Conservation (phyloP, 2,329 filamentous ascomycete genomes). For the Corinectria fuckeliana region DNA sequence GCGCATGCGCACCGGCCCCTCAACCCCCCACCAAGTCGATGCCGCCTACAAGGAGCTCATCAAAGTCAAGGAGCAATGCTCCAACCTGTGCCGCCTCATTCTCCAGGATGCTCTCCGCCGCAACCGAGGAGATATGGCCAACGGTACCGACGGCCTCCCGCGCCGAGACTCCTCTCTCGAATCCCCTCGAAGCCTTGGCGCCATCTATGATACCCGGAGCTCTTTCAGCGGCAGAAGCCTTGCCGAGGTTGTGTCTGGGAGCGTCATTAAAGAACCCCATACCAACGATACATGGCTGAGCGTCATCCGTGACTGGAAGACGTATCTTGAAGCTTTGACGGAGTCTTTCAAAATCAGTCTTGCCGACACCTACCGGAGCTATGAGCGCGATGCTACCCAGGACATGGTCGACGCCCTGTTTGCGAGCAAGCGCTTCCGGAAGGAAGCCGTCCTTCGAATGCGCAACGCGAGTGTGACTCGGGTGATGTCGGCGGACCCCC, state of each 20-base stretch:
- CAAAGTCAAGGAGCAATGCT: slow-evolving; percentile 49
- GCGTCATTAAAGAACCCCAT: slow-evolving; percentile 30
- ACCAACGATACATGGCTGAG: slow-evolving; percentile 45
- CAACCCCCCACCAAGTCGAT: slow-evolving; percentile 48
- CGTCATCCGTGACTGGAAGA: slow-evolving; percentile 54
- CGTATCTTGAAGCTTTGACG: slow-evolving; percentile 49
- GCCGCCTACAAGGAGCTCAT: slow-evolving; percentile 52
- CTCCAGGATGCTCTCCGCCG: slow-evolving; percentile 49
- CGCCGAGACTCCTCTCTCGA: slow-evolving; percentile 43
- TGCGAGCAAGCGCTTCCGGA: slow-evolving; percentile 49
- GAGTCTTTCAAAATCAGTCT: slow-evolving; percentile 51
- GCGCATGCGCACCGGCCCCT: slow-evolving; percentile 44
- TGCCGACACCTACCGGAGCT: slow-evolving; percentile 52
- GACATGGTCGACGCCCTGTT: slow-evolving; percentile 53
- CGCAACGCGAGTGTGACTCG: slow-evolving; percentile 52
- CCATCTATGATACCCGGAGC: slow-evolving; percentile 44
- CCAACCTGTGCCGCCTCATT: slow-evolving; percentile 49
- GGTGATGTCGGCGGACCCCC: slow-evolving; percentile 51
- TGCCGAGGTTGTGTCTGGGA: slow-evolving; percentile 41
- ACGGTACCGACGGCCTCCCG: slow-evolving; percentile 29
- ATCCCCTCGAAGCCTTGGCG: slow-evolving; percentile 40
- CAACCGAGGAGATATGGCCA: slow-evolving; percentile 26
- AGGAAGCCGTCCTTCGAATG: slow-evolving; percentile 53
- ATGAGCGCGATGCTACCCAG: slow-evolving; percentile 51
- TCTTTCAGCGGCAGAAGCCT: slow-evolving; percentile 48